Base-by-base conservation (phyloP, 2,329 filamentous ascomycete genomes). In the Coleophoma eucalyptorum region DNA sequence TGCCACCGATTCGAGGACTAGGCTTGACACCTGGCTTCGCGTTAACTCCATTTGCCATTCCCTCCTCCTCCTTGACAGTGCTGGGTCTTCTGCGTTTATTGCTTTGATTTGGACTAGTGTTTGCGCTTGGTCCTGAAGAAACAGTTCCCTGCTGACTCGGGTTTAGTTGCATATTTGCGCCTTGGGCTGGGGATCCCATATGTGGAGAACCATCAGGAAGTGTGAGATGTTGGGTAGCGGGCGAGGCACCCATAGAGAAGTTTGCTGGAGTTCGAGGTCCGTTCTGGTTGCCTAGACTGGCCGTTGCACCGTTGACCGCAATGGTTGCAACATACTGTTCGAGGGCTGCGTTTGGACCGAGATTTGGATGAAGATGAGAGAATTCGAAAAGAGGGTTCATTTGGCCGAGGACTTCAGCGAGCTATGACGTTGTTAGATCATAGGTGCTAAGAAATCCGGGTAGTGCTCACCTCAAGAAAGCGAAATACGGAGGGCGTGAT, bases 141-240 rank as follows among this genome's bases (percentile, higher is more conserved):
- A 72, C 81, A 32, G 83, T 84, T 37, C 83, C 84, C 63, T 87
- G 84, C 64, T 86, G 83, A 63, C 83, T 86, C 56, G 81, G 80
- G 64, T 87, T 83, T 53, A 83, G 71, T 64, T 83, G 80, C 83
- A 87, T 87, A 55, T 75, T 74, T 19, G 83, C 83, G 47, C 78
- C 81, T 13, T 79, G 77, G 16, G 80, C 81, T 8, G 84, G 84
- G 49, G 80, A 60, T 21, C 53, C 77, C 41, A 78, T 68, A 50
- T 83, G 81, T 46, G 82, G 82, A 13, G 83, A 85, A 15, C 80
- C 82, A 26, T 60, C 62, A 7, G 83, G 81, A 4, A 85, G 73
- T 59, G 79, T 76, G 56, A 84, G 76, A 58, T 85, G 79, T n/a
- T 72, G 72, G 32, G 77, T 69, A 12, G 81, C 81, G 19, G 83